Conservation (phyloP, 345 rosid species). For the Gossypium sturtianum region DNA sequence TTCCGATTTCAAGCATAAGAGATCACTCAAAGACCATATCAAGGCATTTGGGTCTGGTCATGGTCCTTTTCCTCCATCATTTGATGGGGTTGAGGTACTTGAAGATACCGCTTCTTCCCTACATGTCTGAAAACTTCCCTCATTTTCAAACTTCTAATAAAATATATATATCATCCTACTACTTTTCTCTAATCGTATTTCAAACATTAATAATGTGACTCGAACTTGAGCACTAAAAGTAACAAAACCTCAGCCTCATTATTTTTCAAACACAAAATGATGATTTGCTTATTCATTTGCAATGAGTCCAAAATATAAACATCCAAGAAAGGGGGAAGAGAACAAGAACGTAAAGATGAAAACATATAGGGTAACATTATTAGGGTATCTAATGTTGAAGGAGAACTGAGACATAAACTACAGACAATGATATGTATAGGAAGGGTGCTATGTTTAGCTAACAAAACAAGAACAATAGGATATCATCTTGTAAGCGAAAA, state of each 20-base stretch:
- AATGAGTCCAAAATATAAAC: slow-evolving; percentile 2
- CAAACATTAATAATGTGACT: too few species aligned
- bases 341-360: not conserved
- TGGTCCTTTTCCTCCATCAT: slow-evolving; percentile 44
- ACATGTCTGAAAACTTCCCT: slow-evolving; percentile 7
- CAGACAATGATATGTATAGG: not conserved
- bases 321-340: slow-evolving; percentile 8
- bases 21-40: slow-evolving; percentile 82
- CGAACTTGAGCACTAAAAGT: too few species aligned
- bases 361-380: slow-evolving; percentile 1
- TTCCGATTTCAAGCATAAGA: slow-evolving; percentile 87
- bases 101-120: slow-evolving; percentile 23
- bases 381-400: slow-evolving; percentile 7
- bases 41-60: slow-evolving; percentile 73
- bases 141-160: not conserved
- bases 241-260: too few species aligned
- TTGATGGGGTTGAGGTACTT: slow-evolving; percentile 25
- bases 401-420: slow-evolving; percentile 13
- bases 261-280: not conserved
- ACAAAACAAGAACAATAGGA: slow-evolving; percentile 6
- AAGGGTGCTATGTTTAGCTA: slow-evolving; percentile 5
- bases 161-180: not conserved
- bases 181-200: not conserved
- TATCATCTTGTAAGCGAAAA: not conserved
- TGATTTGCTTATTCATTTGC: not conserved